Conservation (phyloP, 2,329 filamentous ascomycete species). For the Cephalotrichum gorgonifer region DNA sequence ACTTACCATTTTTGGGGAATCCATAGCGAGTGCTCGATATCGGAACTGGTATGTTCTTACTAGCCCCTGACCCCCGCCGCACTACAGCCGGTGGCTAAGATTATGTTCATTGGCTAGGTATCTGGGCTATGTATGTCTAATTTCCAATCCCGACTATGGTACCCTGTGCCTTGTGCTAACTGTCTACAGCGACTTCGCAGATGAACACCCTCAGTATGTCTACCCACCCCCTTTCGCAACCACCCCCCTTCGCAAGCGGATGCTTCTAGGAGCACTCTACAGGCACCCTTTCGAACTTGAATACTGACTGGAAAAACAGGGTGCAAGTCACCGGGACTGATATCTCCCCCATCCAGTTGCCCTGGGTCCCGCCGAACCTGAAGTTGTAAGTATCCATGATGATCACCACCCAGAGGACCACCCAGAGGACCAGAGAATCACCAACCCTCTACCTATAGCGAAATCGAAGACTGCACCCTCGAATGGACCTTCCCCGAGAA, state of each 20-base stretch:
- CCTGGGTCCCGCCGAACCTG: constrained; percentile 32
- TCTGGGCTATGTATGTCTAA: constrained; percentile 37
- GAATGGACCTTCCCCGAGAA: constrained; percentile 33
- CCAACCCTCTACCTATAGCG: neutral
- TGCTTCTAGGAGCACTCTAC: too few species aligned
- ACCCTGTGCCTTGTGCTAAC: neutral
- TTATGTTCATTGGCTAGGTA: constrained; percentile 41
- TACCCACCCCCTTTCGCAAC: too few species aligned
- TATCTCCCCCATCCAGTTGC: constrained; percentile 45
- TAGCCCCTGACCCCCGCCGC: too few species aligned
- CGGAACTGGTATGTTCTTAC: constrained; percentile 39
- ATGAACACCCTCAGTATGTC: constrained; percentile 28
- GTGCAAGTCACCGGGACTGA: constrained; percentile 41
- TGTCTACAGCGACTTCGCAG: constrained; percentile 31
- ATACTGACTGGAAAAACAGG: too few species aligned
- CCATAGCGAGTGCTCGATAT: constrained; percentile 29
- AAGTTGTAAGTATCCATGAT: constrained; percentile 17
- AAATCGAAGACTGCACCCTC: constrained; percentile 21
- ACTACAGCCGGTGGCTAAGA: too few species aligned
- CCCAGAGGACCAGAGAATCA: neutral
- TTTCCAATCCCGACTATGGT: neutral
- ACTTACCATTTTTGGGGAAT: neutral
- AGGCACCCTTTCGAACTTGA: too few species aligned
- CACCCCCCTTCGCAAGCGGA: too few species aligned
- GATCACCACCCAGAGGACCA: neutral